Percentiles rank a stretch among this genome's conserved stretches.
These are phyloP conservation scores for Paecilomyces dactylethromorphus DNA, from an alignment of 2,329 filamentous ascomycete genomes.

Conservation along the genomic window DNA sequence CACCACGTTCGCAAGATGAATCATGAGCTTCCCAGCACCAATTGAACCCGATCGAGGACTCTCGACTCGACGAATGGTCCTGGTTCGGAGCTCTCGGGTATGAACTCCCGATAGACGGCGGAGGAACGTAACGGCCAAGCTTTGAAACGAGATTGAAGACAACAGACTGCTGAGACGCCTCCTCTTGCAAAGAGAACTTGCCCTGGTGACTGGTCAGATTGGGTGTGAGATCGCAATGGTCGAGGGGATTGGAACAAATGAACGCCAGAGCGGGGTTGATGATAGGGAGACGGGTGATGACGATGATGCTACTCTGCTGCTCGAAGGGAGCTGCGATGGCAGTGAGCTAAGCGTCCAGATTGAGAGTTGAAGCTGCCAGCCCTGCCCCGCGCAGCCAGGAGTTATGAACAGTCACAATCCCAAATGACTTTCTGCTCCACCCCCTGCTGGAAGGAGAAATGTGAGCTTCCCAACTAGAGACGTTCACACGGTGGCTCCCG, in stretches of 20 bases:
- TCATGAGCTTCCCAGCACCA: slow-evolving; percentile 2
- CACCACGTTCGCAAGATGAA: slow-evolving; percentile 8
- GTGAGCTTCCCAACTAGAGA: not conserved
- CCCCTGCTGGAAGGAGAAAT: not conserved
- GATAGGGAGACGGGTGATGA: not conserved
- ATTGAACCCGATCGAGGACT: not conserved
- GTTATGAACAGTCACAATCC: not conserved
- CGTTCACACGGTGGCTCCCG: not conserved
- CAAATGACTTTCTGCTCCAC: not conserved
- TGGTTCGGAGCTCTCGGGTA: not conserved
- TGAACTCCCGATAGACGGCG: not conserved
- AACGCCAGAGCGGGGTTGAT: not conserved
- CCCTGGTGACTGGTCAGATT: not conserved
- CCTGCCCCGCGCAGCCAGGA: not conserved
- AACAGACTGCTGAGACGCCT: not conserved
- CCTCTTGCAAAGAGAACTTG: not conserved
- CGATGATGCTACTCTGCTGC: not conserved
- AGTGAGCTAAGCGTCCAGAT: not conserved
- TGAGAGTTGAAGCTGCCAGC: not conserved
- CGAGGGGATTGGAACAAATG: not conserved
- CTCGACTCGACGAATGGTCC: not conserved
- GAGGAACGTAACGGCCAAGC: not conserved
- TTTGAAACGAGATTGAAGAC: not conserved
- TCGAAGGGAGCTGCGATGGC: not conserved
- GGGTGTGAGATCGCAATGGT: not conserved